phyloP scores from a whole-genome alignment of 2,329 filamentous ascomycete species.

The Curvularia sp. region DNA sequence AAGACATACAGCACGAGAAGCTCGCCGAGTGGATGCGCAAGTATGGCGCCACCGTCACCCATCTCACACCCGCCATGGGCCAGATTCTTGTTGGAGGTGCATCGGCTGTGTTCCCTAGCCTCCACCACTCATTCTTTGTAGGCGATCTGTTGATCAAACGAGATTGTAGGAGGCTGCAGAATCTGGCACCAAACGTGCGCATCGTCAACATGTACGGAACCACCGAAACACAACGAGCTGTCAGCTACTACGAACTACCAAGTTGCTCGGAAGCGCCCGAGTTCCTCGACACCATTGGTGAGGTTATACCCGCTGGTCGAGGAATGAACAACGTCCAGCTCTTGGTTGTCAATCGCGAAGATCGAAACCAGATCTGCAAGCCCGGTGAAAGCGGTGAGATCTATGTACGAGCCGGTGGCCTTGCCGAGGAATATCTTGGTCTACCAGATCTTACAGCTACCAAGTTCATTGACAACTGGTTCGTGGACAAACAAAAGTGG shows the following conservation, averaged over 20 bases:
- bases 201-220: constrained; percentile 91
- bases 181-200: constrained; percentile 74
- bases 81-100: constrained; percentile 91
- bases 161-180: constrained; percentile 79
- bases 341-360: constrained; percentile 77
- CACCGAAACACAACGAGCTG: constrained; percentile 81
- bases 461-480: constrained; percentile 89
- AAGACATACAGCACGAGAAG: constrained; percentile 85
- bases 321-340: constrained; percentile 92
- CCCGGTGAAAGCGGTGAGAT: constrained; percentile 87
- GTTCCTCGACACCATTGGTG: constrained; percentile 69
- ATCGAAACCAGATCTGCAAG: constrained; percentile 73
- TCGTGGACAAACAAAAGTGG: constrained; percentile 77
- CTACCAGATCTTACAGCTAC: constrained; percentile 66
- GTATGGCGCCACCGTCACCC: constrained; percentile 77
- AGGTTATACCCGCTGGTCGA: constrained; percentile 81
- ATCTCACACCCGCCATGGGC: constrained; percentile 95
- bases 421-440: constrained; percentile 81
- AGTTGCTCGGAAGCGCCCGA: constrained; percentile 68
- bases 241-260: constrained; percentile 82
- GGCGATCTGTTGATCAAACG: constrained; percentile 87
- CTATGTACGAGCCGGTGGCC: constrained; percentile 79
- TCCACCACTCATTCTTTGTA: constrained; percentile 88
- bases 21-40: constrained; percentile 88
- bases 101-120: constrained; percentile 74